phyloP scores from a whole-genome alignment of 2,329 filamentous ascomycete species.

The Eutypella sp. region DNA sequence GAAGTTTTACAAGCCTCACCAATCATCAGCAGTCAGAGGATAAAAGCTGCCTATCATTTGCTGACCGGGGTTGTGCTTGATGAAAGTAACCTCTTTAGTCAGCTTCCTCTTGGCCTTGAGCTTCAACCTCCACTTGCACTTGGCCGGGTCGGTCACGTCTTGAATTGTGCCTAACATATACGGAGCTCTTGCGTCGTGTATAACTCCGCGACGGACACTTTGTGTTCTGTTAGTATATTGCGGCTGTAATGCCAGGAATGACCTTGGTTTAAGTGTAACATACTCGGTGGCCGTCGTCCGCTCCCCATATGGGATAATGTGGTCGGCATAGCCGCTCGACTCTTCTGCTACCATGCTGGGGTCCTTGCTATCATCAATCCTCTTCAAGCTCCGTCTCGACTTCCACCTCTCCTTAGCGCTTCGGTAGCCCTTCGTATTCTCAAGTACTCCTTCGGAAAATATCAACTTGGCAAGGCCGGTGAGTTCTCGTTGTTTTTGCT shows the following conservation, averaged over 20 bases:
- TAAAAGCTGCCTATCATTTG: slow-evolving; percentile 1
- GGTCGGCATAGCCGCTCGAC: background rate
- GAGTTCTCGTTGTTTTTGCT: background rate
- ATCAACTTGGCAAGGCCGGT: background rate
- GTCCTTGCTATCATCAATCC: background rate
- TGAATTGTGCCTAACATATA: background rate
- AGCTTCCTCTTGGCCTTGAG: background rate
- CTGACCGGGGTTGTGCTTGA: background rate
- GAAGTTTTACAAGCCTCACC: slow-evolving; percentile 1
- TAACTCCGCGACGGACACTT: background rate
- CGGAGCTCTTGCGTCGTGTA: background rate
- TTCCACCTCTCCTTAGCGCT: background rate
- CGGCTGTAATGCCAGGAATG: too few species aligned
- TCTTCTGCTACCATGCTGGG: background rate
- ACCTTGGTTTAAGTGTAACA: background rate
- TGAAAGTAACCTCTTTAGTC: background rate
- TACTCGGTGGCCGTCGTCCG: background rate
- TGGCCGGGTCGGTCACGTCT: background rate
- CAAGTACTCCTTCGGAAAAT: background rate
- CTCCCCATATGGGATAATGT: background rate
- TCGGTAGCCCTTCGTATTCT: background rate
- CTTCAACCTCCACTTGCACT: background rate
- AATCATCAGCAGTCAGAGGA: slow-evolving; percentile 1
- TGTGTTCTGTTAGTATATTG: background rate
- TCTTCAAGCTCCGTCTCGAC: background rate